Conservation (phyloP, 78 protist genomes). For the Dictyostelium brefeldianum region DNA sequence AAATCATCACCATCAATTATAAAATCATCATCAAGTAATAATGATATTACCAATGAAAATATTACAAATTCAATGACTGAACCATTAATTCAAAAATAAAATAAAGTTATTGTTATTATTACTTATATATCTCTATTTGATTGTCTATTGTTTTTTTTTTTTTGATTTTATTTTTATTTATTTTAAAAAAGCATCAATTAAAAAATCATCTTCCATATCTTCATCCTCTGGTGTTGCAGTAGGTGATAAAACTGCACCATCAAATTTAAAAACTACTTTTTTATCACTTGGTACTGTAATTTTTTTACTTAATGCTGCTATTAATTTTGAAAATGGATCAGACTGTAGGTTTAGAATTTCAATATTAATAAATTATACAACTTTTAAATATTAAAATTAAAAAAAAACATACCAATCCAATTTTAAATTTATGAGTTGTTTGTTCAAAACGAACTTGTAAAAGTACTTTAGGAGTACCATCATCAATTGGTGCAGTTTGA, state of each 20-base stretch:
- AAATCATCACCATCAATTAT: not conserved
- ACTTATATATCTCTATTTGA: not conserved
- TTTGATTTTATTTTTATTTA: not conserved
- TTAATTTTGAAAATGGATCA: slow-evolving; percentile 51
- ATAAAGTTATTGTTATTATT: too few species aligned
- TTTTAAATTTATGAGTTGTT: slow-evolving; percentile 33
- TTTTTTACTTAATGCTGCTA: slow-evolving; percentile 6
- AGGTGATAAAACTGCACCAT: slow-evolving; percentile 28
- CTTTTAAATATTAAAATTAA: not conserved
- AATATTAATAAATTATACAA: too few species aligned
- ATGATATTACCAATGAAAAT: too few species aligned
- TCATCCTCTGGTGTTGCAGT: slow-evolving; percentile 41
- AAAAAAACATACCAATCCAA: slow-evolving; percentile 31
- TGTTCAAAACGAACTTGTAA: slow-evolving; percentile 27
- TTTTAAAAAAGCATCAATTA: slow-evolving; percentile 44
- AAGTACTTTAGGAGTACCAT: slow-evolving; percentile 22
- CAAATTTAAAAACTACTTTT: slow-evolving; percentile 39
- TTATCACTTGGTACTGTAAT: not conserved
- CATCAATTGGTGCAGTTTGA: not conserved
- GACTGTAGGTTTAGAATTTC: slow-evolving; percentile 8
- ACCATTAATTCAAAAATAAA: not conserved
- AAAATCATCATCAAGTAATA: not conserved
- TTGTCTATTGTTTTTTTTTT: not conserved
- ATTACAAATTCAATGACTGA: too few species aligned
- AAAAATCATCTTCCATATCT: slow-evolving; percentile 67